phyloP scores from a whole-genome alignment of 2,329 filamentous ascomycete genomes.

The Penicillium sp. region DNA sequence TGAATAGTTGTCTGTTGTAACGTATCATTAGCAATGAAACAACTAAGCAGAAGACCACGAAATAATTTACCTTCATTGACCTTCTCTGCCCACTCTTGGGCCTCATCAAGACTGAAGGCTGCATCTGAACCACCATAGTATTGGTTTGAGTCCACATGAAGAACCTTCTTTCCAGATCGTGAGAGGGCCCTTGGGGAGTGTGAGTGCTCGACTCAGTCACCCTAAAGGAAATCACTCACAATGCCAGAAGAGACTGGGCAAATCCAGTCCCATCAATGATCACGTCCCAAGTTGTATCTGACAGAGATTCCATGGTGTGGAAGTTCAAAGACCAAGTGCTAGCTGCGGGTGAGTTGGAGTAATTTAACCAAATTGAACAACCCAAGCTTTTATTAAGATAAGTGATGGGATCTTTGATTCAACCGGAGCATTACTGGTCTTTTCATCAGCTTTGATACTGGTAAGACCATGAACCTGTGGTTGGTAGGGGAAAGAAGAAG shows the following conservation, averaged over 20 bases:
- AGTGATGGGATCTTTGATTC: constrained; percentile 1
- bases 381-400: constrained; percentile 26
- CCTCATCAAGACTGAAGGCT: constrained; percentile 79
- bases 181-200: constrained; percentile 73
- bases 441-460: neutral
- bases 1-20: constrained; percentile 33
- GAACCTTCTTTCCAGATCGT: constrained; percentile 83
- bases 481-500: constrained; percentile 1
- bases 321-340: constrained; percentile 9
- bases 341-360: constrained; percentile 24
- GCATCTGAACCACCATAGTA: constrained; percentile 88
- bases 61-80: constrained; percentile 39
- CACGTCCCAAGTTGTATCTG: constrained; percentile 74
- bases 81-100: constrained; percentile 67
- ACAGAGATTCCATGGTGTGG: constrained; percentile 66
- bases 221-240: constrained; percentile 52
- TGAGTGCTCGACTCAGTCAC: constrained; percentile 50
- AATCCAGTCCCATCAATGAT: constrained; percentile 76
- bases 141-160: constrained; percentile 83
- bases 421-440: constrained; percentile 5
- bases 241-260: constrained; percentile 73
- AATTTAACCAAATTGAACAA: constrained; percentile 13
- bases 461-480: neutral
- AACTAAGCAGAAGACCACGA: constrained; percentile 9
- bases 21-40: constrained; percentile 22